Base-by-base conservation (phyloP, 805 yeast species). In the Sugiyamaella lignohabitans region DNA sequence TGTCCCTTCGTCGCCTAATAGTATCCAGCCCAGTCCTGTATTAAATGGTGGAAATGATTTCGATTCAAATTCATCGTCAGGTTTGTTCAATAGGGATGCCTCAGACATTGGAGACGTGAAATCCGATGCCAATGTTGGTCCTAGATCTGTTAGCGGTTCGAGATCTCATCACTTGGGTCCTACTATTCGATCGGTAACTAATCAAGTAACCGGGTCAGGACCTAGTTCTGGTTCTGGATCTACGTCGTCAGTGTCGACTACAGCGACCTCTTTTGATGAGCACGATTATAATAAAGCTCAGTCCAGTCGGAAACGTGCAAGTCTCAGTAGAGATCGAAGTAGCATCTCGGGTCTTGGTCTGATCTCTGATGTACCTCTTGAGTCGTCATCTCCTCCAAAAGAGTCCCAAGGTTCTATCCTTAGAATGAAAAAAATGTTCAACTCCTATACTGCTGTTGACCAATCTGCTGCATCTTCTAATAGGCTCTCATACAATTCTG, bases 1-100 rank as follows among this genome's bases (percentile, higher is more conserved):
- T 27, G 11, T 6, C 30, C 38, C 43, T 19, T 40, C 24, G 14
- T 44, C 47, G 5, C 47, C 47, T 6, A 27, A 30, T 35, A 37
- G 42, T 17, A 44, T 44, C 36, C 47, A 44, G 22, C 47, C 30
- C 16, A 44, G 47, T 27, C 47, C 47, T 19, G 43, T 44, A 21
- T 8, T 44, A 6, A 22, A 36, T 17, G 46, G 46, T 17, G 34
- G 40, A 8, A 16, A 21, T 20, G 21, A 32, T 10, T 42, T 42
- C 24, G 45, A 32, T n/a, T 16, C 24, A 3, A 17, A 19, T n/a
- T n/a, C n/a, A n/a, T n/a, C n/a, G n/a, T n/a, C n/a, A n/a, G n/a
- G n/a, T n/a, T n/a, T n/a, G n/a, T n/a, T n/a, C n/a, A n/a, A n/a
- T n/a, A n/a, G n/a, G n/a, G n/a, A n/a, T n/a, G n/a, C n/a, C n/a